Evolutionary conservation across 169 alveolate genomes (phyloP), one percentile per base, ranked within the genome.

Genomic region (Plasmodium gonderi): DNA sequence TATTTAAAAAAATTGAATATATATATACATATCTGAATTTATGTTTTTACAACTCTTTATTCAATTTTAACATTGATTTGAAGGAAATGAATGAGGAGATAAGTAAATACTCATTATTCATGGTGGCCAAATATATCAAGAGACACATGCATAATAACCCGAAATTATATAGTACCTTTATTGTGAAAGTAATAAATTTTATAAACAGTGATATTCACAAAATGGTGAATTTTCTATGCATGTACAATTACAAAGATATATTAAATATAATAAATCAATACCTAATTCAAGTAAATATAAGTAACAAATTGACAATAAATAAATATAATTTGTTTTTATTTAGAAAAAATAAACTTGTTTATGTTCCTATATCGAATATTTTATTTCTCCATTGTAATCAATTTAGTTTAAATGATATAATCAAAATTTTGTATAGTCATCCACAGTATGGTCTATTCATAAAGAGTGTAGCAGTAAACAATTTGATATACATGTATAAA

Each of bases 1-100:
- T 87, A 1, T 87, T 44, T 75, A 87, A 87, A 54, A 87, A 87
- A 17, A 75, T 87, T 20, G 93, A 87, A 54, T 87, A 87, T 40
- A 87, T 87, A 75, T 87, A 87, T 74, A 78, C 76, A 1, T 87
- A 75, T 17, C 17, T 87, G 33, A 75, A 75, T 87, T 36, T 87
- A 12, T 78, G 67, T 23, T 74, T 51, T 87, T 87, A 87, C 20
- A 87, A 31, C 17, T 60, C 78, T 36, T 45, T 87, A 20, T 74
- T 75, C 68, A 54, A 51, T 23, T 74, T 75, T 87, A 54, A 51
- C 11, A 11, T 54, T n/a, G 67, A 87, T 33, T n/a, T 65, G 38
- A 87, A 75, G 44, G 93, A 87, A 38, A 44, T 87, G n/a, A 87
- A 87, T 40, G 72, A 75, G 9, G 40, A 36, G 1, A 87, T 87